These are phyloP conservation scores for Spergularia bocconei DNA, from an alignment of 148 eudicot species.

Conservation along the genomic window DNA sequence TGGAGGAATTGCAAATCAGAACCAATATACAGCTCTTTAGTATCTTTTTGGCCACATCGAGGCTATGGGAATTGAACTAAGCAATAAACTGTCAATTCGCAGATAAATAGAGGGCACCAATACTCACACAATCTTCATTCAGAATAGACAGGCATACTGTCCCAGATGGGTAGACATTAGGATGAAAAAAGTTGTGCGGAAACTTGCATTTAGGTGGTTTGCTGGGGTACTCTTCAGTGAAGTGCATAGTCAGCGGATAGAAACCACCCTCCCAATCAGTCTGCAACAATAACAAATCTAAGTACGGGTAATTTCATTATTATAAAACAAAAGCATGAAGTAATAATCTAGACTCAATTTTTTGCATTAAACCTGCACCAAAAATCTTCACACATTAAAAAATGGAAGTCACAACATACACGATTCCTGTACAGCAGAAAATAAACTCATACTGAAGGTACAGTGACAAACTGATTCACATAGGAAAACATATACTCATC, in stretches of 20 bases:
- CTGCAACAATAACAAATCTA: constrained; percentile 32
- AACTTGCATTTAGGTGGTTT: constrained; percentile 86
- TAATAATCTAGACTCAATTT: neutral
- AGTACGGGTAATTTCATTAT: neutral
- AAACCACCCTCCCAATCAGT: constrained; percentile 92
- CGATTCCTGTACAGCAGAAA: neutral
- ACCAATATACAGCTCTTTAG: neutral
- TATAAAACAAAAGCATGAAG: neutral
- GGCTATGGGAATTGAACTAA: neutral
- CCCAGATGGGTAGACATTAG: constrained; percentile 85
- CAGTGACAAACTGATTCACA: too few species aligned
- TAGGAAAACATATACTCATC: neutral
- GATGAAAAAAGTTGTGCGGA: constrained; percentile 80
- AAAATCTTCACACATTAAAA: neutral
- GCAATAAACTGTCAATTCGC: neutral
- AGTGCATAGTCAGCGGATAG: constrained; percentile 69
- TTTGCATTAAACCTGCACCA: neutral
- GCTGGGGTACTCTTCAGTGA: constrained; percentile 87
- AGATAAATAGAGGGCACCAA: constrained; percentile 7
- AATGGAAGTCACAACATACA: neutral
- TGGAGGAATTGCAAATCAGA: constrained; percentile 9
- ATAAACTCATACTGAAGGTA: neutral
- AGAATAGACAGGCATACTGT: constrained; percentile 83
- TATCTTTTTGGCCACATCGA: neutral
- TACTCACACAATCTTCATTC: constrained; percentile 75